Evolutionary conservation across 371 early-diverging fungal species (phyloP).

Genomic region (Sporodiniella umbellata): DNA sequence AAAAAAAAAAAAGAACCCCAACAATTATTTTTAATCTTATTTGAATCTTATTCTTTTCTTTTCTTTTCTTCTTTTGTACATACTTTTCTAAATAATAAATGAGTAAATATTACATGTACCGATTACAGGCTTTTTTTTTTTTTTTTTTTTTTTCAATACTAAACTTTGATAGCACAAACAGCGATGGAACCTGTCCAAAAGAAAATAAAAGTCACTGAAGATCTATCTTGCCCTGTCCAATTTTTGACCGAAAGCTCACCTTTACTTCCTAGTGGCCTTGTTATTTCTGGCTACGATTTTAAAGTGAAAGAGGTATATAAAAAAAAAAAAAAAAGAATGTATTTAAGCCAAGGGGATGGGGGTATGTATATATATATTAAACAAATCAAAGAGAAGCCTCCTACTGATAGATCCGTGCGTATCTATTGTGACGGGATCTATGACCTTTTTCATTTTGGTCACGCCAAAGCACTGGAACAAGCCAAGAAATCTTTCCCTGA

Average conservation of each 20-base stretch:
- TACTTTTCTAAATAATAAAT: neutral
- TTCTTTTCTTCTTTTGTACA: neutral
- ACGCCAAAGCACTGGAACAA: conserved; percentile 90
- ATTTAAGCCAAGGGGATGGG: no score
- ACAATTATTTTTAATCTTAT: no score
- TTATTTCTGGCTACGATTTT: conserved; percentile 20
- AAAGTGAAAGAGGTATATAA: conserved; percentile 18
- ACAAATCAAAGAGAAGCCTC: conserved; percentile 67
- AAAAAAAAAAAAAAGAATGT: neutral
- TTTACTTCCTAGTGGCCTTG: conserved; percentile 10
- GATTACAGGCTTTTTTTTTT: neutral
- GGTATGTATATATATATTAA: no score
- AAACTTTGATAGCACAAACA: no score
- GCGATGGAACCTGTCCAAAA: neutral
- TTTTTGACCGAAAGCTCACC: conserved; percentile 9
- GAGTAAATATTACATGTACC: neutral
- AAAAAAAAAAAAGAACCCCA: no score
- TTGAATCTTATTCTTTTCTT: neutral
- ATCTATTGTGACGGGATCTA: conserved; percentile 94
- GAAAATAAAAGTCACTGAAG: neutral
- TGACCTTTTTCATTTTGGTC: conserved; percentile 96
- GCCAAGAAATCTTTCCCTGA: conserved; percentile 91
- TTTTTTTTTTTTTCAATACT: neutral
- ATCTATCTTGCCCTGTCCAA: neutral
- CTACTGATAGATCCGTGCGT: conserved; percentile 76